Evolutionary conservation across 1,284 basidiomycete genomes (phyloP).

Genomic region (Marasmius sp.): DNA sequence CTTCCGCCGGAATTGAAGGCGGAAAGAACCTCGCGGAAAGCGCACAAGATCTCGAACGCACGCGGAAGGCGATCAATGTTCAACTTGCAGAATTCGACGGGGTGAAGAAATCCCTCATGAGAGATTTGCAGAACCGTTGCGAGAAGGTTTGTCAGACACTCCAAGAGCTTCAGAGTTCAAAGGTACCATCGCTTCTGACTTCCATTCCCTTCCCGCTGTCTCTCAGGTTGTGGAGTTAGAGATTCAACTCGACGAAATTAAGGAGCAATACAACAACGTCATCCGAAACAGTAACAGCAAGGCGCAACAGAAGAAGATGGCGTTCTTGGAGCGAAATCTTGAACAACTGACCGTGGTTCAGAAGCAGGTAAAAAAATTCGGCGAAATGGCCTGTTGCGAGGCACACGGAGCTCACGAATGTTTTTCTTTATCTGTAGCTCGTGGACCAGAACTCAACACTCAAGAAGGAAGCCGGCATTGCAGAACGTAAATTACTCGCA

Average conservation of each 20-base stretch:
- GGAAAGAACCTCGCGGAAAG: conserved; percentile 96
- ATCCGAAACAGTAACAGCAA: conserved; percentile 97
- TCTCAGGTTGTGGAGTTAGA: conserved; percentile 95
- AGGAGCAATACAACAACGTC: conserved; percentile 99
- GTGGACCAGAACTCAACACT: conserved; percentile 98
- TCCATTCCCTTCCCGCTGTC: conserved; percentile 8
- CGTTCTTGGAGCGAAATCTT: conserved; percentile 95
- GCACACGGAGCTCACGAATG: conserved; percentile 4
- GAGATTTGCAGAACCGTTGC: conserved; percentile 98
- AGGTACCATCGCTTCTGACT: not conserved
- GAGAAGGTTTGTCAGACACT: conserved; percentile 76
- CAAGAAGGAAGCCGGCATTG: conserved; percentile 97
- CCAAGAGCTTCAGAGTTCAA: not conserved
- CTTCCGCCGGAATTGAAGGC: conserved; percentile 94
- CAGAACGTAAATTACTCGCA: conserved; percentile 93
- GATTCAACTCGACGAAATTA: conserved; percentile 97
- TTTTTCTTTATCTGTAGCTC: conserved; percentile 55
- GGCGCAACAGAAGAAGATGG: conserved; percentile 99
- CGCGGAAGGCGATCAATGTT: conserved; percentile 94
- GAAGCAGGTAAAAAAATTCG: conserved; percentile 71
- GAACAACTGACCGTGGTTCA: conserved; percentile 96
- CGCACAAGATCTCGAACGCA: conserved; percentile 95
- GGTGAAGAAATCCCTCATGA: conserved; percentile 98
- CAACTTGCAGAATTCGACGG: conserved; percentile 98
- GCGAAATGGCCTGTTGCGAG: not conserved